phyloP scores from a whole-genome alignment of 495 filamentous ascomycete species.

The Hyaloscypha bicolor region DNA sequence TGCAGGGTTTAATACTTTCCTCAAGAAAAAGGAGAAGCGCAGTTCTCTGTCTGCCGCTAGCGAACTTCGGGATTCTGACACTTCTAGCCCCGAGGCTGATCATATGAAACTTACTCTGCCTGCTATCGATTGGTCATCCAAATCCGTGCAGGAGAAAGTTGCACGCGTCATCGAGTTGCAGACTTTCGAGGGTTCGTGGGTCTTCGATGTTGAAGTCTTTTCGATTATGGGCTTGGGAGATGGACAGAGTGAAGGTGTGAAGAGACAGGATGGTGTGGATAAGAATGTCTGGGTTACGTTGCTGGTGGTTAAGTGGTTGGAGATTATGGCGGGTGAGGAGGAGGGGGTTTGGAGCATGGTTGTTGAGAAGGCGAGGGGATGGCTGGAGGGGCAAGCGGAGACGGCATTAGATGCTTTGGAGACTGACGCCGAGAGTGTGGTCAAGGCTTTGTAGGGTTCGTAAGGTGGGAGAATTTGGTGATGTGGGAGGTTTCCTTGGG shows the following conservation, averaged over 20 bases:
- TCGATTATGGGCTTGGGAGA: conserved; percentile 28
- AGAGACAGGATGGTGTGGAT: conserved; percentile 24
- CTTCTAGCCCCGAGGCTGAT: too few relatives aligned
- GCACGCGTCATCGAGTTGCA: conserved; percentile 47
- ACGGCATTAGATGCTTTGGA: conserved; percentile 10
- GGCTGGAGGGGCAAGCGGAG: conserved; percentile 27
- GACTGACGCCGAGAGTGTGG: background rate
- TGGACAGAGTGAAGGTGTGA: background rate
- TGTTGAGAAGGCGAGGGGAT: conserved; percentile 40
- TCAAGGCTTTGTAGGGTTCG: background rate
- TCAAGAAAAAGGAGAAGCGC: too few relatives aligned
- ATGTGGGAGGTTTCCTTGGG: too few relatives aligned
- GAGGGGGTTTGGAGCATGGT: conserved; percentile 37
- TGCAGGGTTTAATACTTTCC: too few relatives aligned
- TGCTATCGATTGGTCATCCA: conserved; percentile 1
- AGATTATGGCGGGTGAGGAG: conserved; percentile 39
- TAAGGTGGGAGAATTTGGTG: too few relatives aligned
- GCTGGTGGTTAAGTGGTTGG: conserved; percentile 51
- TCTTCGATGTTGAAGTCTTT: conserved; percentile 14
- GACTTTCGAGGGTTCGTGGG: conserved; percentile 54
- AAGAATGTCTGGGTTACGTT: conserved; percentile 45
- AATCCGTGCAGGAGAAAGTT: conserved; percentile 19
- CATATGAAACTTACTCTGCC: background rate
- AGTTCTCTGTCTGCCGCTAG: too few relatives aligned
- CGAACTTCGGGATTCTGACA: too few relatives aligned